Percentiles rank a stretch among this genome's conserved stretches.
These are phyloP conservation scores for Heliophila coronopifolia DNA, from an alignment of 441 rosid genomes.

Conservation along the genomic window DNA sequence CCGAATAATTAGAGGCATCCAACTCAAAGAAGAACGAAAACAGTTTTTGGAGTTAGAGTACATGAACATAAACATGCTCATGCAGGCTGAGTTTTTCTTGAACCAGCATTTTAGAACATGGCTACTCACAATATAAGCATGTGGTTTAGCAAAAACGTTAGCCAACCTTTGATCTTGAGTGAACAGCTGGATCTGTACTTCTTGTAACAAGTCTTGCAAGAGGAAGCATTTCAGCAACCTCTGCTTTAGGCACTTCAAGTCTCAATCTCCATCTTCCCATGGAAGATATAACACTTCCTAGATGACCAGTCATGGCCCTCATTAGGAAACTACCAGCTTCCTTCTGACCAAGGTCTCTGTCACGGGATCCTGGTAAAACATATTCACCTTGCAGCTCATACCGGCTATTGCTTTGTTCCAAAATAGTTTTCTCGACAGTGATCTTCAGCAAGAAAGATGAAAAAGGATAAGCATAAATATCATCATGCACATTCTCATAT, in stretches of 20 bases:
- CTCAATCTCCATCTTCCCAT: constrained; percentile 99
- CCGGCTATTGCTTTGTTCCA: constrained; percentile 83
- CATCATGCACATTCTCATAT: constrained; percentile 21
- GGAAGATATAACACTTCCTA: constrained; percentile 92
- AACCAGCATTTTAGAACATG: background rate
- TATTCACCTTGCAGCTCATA: constrained; percentile 99
- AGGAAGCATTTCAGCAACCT: constrained; percentile 99
- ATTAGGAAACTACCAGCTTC: constrained; percentile 69
- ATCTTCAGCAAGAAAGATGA: constrained; percentile 44
- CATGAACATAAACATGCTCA: constrained; percentile 3
- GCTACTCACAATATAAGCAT: background rate
- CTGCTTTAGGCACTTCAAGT: constrained; percentile 98
- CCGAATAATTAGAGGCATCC: constrained; percentile 7
- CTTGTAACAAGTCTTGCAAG: constrained; percentile 96
- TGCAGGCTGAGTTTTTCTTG: constrained; percentile 1
- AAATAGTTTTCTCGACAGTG: constrained; percentile 83
- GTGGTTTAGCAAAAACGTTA: constrained; percentile 9
- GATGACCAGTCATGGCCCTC: constrained; percentile 94
- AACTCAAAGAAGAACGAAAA: constrained; percentile 15
- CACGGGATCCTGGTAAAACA: constrained; percentile 93
- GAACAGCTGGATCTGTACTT: constrained; percentile 97
- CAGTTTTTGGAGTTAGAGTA: background rate
- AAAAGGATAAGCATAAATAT: constrained; percentile 14
- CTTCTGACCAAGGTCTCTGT: constrained; percentile 65
- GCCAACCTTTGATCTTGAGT: constrained; percentile 85